Conservation (phyloP, 2,329 filamentous ascomycete species). For the Sclerotinia glacialis region DNA sequence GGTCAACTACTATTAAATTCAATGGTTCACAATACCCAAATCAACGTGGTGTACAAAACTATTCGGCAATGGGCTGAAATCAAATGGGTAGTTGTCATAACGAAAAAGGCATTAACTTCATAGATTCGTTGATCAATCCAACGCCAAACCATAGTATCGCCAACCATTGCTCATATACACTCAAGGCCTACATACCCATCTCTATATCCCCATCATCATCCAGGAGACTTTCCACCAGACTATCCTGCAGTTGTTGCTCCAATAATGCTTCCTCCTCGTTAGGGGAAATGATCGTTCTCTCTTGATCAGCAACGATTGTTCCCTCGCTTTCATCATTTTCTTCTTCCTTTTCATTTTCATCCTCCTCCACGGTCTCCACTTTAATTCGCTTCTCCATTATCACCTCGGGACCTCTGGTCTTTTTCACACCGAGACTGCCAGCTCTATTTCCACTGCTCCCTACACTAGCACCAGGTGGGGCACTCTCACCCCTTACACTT, state of each 20-base stretch:
- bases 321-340: constrained; percentile 13
- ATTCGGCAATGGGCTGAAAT: background rate
- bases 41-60: background rate
- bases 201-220: constrained; percentile 23
- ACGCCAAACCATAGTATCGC: background rate
- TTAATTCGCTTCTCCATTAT: background rate
- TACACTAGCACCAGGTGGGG: background rate
- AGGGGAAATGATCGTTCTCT: background rate
- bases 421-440: background rate
- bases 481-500: constrained; percentile 11
- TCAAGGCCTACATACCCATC: constrained; percentile 18
- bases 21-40: background rate
- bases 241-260: constrained; percentile 15
- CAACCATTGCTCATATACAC: constrained; percentile 7
- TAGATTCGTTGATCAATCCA: constrained; percentile 10
- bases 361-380: constrained; percentile 2
- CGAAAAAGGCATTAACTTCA: background rate
- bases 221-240: constrained; percentile 16
- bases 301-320: constrained; percentile 4
- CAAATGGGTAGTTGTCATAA: background rate
- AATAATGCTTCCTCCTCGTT: constrained; percentile 7
- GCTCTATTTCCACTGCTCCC: constrained; percentile 9
- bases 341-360: background rate
- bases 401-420: constrained; percentile 12
- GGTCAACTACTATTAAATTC: too few species aligned